Conservation (phyloP, 2,329 filamentous ascomycete species). For the Thyridium curvatum region DNA sequence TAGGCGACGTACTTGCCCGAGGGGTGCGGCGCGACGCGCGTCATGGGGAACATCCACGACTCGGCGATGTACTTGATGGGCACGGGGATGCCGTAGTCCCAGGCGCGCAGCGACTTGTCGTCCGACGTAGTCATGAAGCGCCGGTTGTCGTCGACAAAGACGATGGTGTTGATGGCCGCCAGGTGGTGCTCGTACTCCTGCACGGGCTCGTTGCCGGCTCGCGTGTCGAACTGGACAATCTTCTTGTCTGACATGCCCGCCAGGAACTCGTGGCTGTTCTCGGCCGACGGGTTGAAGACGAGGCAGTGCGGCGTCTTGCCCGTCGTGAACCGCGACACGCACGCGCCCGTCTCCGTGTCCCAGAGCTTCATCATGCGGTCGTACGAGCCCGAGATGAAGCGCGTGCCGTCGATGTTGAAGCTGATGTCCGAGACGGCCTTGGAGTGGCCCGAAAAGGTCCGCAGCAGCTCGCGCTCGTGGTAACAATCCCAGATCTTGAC, state of each 20-base stretch:
- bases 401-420: slow-evolving; percentile 76
- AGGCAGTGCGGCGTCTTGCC: slow-evolving; percentile 95
- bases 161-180: slow-evolving; percentile 96
- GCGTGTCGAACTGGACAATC: slow-evolving; percentile 92
- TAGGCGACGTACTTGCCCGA: slow-evolving; percentile 91
- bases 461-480: slow-evolving; percentile 79
- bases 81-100: slow-evolving; percentile 98
- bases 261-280: slow-evolving; percentile 81
- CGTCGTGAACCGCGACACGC: slow-evolving; percentile 81
- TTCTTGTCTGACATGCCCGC: slow-evolving; percentile 99
- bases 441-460: slow-evolving; percentile 84
- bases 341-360: slow-evolving; percentile 93
- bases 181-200: slow-evolving; percentile 99
- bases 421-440: slow-evolving; percentile 87
- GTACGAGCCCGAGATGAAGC: slow-evolving; percentile 87
- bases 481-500: slow-evolving; percentile 95
- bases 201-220: slow-evolving; percentile 69
- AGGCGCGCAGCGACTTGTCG: slow-evolving; percentile 91
- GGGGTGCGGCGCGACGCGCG: slow-evolving; percentile 76
- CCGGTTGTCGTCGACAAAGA: slow-evolving; percentile 88
- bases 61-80: slow-evolving; percentile 98
- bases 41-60: slow-evolving; percentile 96
- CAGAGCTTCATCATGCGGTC: slow-evolving; percentile 96
- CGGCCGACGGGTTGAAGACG: slow-evolving; percentile 78
- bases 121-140: slow-evolving; percentile 98